Evolutionary conservation across 768 basidiomycete genomes (phyloP), one percentile per base, ranked within the genome.

Genomic region (Mycena crocata): DNA sequence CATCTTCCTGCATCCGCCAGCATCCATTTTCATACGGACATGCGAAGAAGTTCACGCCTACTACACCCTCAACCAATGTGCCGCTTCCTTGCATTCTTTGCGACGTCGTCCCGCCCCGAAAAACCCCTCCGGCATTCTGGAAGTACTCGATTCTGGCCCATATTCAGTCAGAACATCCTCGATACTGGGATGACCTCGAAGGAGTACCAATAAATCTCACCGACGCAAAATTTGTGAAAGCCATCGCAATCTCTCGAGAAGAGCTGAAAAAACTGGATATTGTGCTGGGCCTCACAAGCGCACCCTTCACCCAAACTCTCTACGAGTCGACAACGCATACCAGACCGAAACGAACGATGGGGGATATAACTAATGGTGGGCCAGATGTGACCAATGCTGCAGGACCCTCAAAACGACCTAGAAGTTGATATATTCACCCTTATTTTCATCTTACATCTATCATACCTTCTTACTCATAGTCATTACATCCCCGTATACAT

Each of bases 51-150:
- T 61, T 26, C 13, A 35, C 57, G 14, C 34, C 30, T 17, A 31
- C 49, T 7, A 61, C 59, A 10, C 49, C 59, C 13, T 61, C 21
- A 1, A 61, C 59, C 1, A 61, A 61, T 61, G 59, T 61, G 9
- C 59, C 59, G 1, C 23, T 61, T 8, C 1, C 15, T 15, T 61
- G 59, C n/a, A 31, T 1, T 5, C 34, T 61, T 3, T 61, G 49
- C 34, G n/a, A n/a, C 21, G 35, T 52, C 12, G 10, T 52, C n/a
- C 30, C 59, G 15, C 59, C 59, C 5, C 48, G 59, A 0, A 51
- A 61, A 61, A 34, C 30, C 12, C 37, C 15, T 23, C 37, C 59
- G 13, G 35, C 31, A 1, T 51, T 40, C 49, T 61, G 59, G 59
- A 61, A 61, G 21, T 61, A 52, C n/a, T 61, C 48, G 19, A 61